These are phyloP conservation scores for Pichia sp. DNA, from an alignment of 1,139 yeast species.

Conservation along the genomic window DNA sequence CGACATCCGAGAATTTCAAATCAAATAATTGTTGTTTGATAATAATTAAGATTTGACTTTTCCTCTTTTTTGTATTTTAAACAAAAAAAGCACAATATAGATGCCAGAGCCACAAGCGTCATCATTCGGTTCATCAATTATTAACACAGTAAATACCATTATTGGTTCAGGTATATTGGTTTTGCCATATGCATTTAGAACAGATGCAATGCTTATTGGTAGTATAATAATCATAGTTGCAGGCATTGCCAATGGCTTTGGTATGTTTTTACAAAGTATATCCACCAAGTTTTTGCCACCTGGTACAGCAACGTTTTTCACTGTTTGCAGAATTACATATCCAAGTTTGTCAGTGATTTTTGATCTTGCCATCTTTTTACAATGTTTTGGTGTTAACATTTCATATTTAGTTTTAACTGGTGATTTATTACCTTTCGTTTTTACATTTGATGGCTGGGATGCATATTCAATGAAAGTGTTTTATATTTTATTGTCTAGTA, in stretches of 20 bases:
- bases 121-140: constrained; percentile 24
- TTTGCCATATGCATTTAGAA: constrained; percentile 80
- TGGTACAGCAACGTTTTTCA: constrained; percentile 81
- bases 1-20: neutral
- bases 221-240: constrained; percentile 58
- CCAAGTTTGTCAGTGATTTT: constrained; percentile 71
- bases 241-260: constrained; percentile 72
- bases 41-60: too few relatives aligned
- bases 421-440: constrained; percentile 66
- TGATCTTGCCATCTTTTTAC: constrained; percentile 51
- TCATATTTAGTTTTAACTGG: constrained; percentile 86
- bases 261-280: constrained; percentile 72
- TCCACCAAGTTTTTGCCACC: constrained; percentile 62
- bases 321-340: constrained; percentile 75
- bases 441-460: constrained; percentile 30
- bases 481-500: constrained; percentile 64
- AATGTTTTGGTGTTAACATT: constrained; percentile 84
- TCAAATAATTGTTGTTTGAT: neutral
- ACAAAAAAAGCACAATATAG: neutral
- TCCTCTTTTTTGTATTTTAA: neutral
- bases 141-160: constrained; percentile 64
- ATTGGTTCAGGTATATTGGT: constrained; percentile 92
- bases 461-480: constrained; percentile 36
- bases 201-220: constrained; percentile 80
- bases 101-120: constrained; percentile 17